Evolutionary conservation across 257 asterid species (phyloP).

Genomic region (Lycium ferocissimum): DNA sequence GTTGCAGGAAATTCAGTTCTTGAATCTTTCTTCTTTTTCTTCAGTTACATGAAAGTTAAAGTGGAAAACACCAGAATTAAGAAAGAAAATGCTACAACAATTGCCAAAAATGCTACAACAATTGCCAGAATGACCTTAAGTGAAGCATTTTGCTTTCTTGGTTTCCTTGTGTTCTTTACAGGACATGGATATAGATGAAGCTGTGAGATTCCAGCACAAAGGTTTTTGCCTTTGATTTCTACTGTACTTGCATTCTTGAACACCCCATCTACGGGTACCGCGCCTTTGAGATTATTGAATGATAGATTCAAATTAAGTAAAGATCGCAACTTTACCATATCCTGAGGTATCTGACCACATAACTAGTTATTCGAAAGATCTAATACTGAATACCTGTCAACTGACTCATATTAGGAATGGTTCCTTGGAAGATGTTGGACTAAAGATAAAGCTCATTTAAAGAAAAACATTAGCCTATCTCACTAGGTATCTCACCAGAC

Average conservation of each 20-base stretch:
- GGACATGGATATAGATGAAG: conserved; percentile 45
- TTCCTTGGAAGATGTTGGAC: conserved; percentile 36
- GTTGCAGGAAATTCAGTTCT: conserved; percentile 17
- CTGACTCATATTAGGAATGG: conserved; percentile 38
- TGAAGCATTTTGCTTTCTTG: conserved; percentile 4
- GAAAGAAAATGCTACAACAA: conserved; percentile 17
- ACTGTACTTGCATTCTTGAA: conserved; percentile 38
- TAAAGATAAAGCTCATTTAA: neutral
- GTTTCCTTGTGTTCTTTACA: conserved; percentile 24
- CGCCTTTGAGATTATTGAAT: conserved; percentile 51
- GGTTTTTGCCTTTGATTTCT: conserved; percentile 45
- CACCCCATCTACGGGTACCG: conserved; percentile 44
- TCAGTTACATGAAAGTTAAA: conserved; percentile 29
- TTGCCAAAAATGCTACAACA: conserved; percentile 24
- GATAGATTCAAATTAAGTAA: conserved; percentile 47
- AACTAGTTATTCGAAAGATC: conserved; percentile 51
- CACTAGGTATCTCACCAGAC: conserved; percentile 46
- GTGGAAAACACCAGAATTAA: conserved; percentile 29
- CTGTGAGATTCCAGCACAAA: conserved; percentile 50
- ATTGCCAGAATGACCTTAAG: conserved; percentile 16
- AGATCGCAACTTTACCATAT: conserved; percentile 37
- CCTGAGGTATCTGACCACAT: conserved; percentile 44
- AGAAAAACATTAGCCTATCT: conserved; percentile 41
- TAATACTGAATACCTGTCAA: conserved; percentile 41
- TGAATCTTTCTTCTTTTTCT: conserved; percentile 9